Percentiles rank a stretch among this genome's conserved stretches.
These are phyloP conservation scores for Monosporascus sp. DNA, from an alignment of 2,329 filamentous ascomycete species.

Conservation along the genomic window DNA sequence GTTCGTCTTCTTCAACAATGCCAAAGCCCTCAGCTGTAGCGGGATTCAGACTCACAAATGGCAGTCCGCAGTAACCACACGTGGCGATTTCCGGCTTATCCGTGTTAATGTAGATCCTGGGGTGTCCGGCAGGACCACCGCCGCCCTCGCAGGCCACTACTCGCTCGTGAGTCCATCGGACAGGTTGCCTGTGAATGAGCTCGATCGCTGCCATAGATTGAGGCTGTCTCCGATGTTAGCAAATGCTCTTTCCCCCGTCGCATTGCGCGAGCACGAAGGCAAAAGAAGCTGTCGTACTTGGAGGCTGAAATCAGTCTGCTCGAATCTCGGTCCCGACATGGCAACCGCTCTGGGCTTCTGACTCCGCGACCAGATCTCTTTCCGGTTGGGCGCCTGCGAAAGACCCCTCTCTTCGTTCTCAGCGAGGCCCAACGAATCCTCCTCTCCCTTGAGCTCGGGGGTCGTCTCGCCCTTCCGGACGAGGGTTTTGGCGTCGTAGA, in stretches of 20 bases:
- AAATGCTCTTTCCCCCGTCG: slow-evolving; percentile 21
- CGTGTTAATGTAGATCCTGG: slow-evolving; percentile 92
- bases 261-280: not conserved
- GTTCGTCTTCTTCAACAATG: not conserved
- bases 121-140: slow-evolving; percentile 84
- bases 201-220: slow-evolving; percentile 87
- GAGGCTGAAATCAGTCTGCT: slow-evolving; percentile 88
- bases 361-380: slow-evolving; percentile 74
- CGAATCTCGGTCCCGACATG: slow-evolving; percentile 92
- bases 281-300: slow-evolving; percentile 59
- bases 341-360: slow-evolving; percentile 76
- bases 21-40: not conserved
- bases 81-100: slow-evolving; percentile 91
- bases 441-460: slow-evolving; percentile 38
- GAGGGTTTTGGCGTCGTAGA: slow-evolving; percentile 36
- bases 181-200: slow-evolving; percentile 92
- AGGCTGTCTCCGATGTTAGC: slow-evolving; percentile 52
- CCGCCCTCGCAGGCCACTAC: slow-evolving; percentile 87
- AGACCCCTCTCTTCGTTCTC: slow-evolving; percentile 42
- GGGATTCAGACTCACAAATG: slow-evolving; percentile 64
- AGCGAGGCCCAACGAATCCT: slow-evolving; percentile 27
- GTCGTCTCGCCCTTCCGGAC: slow-evolving; percentile 36
- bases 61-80: slow-evolving; percentile 90
- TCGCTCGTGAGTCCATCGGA: slow-evolving; percentile 81
- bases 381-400: slow-evolving; percentile 82